Base-by-base conservation (phyloP, 306 rosid species). In the Vicia villosa region DNA sequence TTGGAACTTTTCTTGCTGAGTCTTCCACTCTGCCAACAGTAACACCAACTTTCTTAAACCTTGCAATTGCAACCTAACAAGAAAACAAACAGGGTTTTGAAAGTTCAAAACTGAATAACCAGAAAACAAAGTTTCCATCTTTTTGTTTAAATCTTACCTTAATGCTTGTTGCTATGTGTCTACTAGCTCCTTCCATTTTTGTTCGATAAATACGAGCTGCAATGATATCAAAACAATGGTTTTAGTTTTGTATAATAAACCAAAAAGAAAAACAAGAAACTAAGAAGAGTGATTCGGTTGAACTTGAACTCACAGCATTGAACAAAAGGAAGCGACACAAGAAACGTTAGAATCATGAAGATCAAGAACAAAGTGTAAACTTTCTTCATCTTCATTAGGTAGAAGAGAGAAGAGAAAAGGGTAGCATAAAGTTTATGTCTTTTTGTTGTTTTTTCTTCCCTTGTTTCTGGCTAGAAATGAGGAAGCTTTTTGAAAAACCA, bases 1-100 rank as follows among this genome's bases (percentile, higher is more conserved):
- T 79, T 26, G 89, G 92, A 24, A 90, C 88, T 79, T 65, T 26
- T 81, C 95, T 88, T 37, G 82, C 88, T 3, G 88, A 86, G 49
- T 74, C 82, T 79, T 73, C 86, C 45, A 77, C 79, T n/a, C 21
- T 28, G 40, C 75, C 45, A 63, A 9, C 66, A 38, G 38, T 46
- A 72, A 19, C 37, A 76, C 11, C 76, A 54, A 66, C 83, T 38
- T 85, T 69, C 70, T 78, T 65, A 67, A 71, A 52, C 45, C 41
- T 68, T 24, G n/a, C 80, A 73, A 56, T 49, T 24, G n/a, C 80
- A 73, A 50, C 85, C 83, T 77, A 20, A 42, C 0, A 19, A 70
- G 38, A 45, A 6, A 51, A 4, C 56, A 20, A 38, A 58, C 4
- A 50, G 19, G 22, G 12, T 5, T 26, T 10, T 8, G 0, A 3